Percentiles rank a stretch among this genome's conserved stretches.
These are phyloP conservation scores for Coelastrella sp. DNA, from an alignment of 139 green algal genomes.

Conservation along the genomic window DNA sequence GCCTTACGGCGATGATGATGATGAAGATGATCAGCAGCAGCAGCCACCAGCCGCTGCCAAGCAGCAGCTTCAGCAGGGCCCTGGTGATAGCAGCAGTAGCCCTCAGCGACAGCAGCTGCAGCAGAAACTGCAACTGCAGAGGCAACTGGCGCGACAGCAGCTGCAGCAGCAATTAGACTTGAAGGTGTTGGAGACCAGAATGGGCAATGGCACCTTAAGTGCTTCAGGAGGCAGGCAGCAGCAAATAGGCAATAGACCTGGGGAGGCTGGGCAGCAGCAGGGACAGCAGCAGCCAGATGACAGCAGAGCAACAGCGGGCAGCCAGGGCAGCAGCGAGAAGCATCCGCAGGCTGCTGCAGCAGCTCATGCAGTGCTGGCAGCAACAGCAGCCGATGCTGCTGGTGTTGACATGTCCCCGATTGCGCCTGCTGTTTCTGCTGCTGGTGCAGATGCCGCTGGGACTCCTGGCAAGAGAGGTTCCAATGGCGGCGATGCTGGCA, in stretches of 20 bases:
- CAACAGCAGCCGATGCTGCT: conserved; percentile 22
- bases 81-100: not conserved
- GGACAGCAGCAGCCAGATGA: not conserved
- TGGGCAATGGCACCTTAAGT: no score
- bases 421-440: not conserved
- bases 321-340: not conserved
- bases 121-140: not conserved
- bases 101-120: conserved; percentile 21
- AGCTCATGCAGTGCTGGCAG: not conserved
- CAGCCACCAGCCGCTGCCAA: conserved; percentile 5
- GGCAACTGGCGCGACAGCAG: not conserved
- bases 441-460: not conserved
- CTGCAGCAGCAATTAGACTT: not conserved
- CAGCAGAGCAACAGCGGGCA: not conserved
- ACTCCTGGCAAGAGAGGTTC: not conserved
- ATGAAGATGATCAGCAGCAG: not conserved
- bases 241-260: not conserved
- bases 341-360: not conserved
- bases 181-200: no score
- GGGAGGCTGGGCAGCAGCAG: not conserved
- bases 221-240: not conserved
- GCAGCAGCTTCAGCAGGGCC: conserved; percentile 11
- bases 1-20: conserved; percentile 40
- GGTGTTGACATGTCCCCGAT: not conserved
- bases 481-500: not conserved